Evolutionary conservation across 441 rosid genomes (phyloP), one percentile per base, ranked within the genome.

Genomic region (Geranium incanum): DNA sequence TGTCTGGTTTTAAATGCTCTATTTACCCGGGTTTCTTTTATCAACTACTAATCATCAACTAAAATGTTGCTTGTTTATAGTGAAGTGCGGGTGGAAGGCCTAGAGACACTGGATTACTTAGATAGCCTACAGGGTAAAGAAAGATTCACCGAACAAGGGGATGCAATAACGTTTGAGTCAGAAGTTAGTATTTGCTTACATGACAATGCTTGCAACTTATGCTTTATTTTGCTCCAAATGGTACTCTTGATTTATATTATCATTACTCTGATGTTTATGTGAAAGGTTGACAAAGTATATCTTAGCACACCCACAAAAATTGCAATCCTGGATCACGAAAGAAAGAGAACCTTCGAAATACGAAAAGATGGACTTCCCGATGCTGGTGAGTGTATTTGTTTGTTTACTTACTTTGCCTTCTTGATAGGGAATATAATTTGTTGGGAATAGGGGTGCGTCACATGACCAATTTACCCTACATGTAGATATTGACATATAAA

Each of bases 31-130:
- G 57, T 13, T 48, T 48, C 9, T 48, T 13, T 13, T 13, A 28
- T 28, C 33, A 28, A 28, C 33, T 28, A 28, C 33, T 28, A 28
- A 28, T 28, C 3, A 28, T 28, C 28, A 70, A 60, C 18, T 37
- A 68, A 48, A 1, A 15, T 55, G 71, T 73, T 74, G 55, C 67
- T 71, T 68, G 63, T 75, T 71, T 77, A 69, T 67, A 82, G 88
- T 76, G 88, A 84, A 82, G 88, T 84, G 75, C 80, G 86, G 19
- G 82, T 84, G 57, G 88, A 84, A 81, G 86, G 88, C 18, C 74
- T 84, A 33, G 88, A 84, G 86, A 84, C 86, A 11, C 73, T 82
- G 69, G 86, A 84, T 72, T 84, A 84, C 69, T 78, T 84, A 43
- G 86, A 82, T 70, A 84, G 79, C 74, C 76, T 84, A 66, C 67